Evolutionary conservation across 208 protist species (phyloP), one percentile per base, ranked within the genome.

Genomic region (Crithidia bombi): DNA sequence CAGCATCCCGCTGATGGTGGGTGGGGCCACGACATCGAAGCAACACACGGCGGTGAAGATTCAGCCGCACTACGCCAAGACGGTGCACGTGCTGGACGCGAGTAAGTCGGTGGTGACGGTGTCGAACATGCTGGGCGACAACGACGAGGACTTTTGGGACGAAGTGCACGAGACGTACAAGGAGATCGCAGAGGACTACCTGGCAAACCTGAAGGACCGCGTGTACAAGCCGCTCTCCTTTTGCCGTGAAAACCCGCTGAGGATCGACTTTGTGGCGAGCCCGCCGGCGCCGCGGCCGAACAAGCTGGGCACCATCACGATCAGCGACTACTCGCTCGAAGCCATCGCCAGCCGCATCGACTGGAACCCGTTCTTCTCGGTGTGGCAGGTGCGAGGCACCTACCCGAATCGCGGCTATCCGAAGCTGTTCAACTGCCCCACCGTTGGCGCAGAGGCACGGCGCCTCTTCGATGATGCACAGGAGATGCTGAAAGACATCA

Each of bases 11-110:
- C 74, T 98, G 9, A 86, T 99, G 59, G 98, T 98, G 69, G 97
- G 97, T 51, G 98, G 97, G 30, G 98, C 98, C 1, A 99, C 98
- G 2, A 99, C 98, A 5, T 98, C 96, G 15, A 89, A 94, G 65
- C 95, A 98, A 75, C 98, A 99, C 87, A 99, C 97, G 4, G 97
- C 97, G 1, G 97, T 99, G 10, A 99, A 99, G 83, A 96, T 99
- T 30, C 64, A 87, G 38, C 95, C 96, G 15, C 86, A 96, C 56
- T 99, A 98, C 77, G 15, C 66, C 51, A 74, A 70, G 56, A 77
- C 79, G 30, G 81, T 99, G 17, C 97, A 99, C 75, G 96, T 99
- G 36, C 81, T 98, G 3, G 97, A 99, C 73, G 98, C 98, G 28
- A 98, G 92, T 28, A 94, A 95, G 71, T 84, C 82, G 21, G 97